These are phyloP conservation scores for Boletus pseudo-olivaceus DNA, from an alignment of 768 basidiomycete species.

Conservation along the genomic window DNA sequence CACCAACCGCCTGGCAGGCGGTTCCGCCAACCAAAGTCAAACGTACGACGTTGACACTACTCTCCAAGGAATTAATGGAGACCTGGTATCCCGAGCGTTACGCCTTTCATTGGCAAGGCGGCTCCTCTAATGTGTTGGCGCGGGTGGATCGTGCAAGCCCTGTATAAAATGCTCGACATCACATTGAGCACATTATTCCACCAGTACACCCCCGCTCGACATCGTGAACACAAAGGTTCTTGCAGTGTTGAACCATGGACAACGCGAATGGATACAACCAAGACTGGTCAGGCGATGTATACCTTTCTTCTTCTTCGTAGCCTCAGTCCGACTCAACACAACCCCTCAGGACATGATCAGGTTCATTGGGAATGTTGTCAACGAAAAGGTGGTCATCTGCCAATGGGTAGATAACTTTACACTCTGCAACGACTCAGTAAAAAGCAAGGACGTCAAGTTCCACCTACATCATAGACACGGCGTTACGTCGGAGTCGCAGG, in stretches of 20 bases:
- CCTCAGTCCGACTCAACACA: not conserved
- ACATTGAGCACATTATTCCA: not conserved
- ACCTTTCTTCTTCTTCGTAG: not conserved
- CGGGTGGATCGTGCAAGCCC: not conserved
- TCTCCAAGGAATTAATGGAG: not conserved
- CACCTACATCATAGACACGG: conserved; percentile 8
- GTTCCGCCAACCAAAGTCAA: not conserved
- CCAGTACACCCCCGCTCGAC: not conserved
- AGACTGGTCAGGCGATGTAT: not conserved
- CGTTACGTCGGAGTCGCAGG: not conserved
- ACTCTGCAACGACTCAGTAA: not conserved
- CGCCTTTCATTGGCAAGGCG: not conserved
- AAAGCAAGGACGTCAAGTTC: not conserved
- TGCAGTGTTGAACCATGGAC: not conserved
- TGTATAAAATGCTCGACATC: conserved; percentile 4
- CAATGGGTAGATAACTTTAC: not conserved
- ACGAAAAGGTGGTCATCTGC: not conserved
- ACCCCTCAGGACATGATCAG: not conserved
- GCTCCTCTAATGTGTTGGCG: not conserved
- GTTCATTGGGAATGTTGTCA: conserved; percentile 2
- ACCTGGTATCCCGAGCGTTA: not conserved
- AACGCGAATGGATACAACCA: not conserved
- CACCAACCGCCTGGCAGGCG: not conserved
- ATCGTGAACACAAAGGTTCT: not conserved
- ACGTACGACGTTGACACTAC: not conserved